Evolutionary conservation across 2,329 filamentous ascomycete species (phyloP).

Genomic region (Colletotrichum graminicola): DNA sequence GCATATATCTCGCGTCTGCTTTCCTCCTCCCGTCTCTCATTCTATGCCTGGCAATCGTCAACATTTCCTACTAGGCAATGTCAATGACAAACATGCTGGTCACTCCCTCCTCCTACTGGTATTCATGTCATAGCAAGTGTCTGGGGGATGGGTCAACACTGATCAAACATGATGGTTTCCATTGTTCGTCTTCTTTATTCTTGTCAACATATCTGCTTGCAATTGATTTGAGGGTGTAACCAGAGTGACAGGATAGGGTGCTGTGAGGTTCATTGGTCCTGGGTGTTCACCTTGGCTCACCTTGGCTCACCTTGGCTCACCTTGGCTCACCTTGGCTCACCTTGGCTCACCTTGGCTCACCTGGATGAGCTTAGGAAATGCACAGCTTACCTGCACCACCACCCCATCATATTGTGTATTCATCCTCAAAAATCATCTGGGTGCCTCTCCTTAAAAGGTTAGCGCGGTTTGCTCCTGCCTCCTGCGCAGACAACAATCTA

Average conservation of each 20-base stretch:
- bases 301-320: conserved; percentile 15
- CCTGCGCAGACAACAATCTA: conserved; percentile 13
- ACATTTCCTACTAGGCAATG: not conserved
- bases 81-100: not conserved
- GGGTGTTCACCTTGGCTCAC: conserved; percentile 4
- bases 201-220: not conserved
- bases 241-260: not conserved
- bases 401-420: conserved; percentile 1
- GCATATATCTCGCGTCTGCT: too few species aligned
- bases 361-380: not conserved
- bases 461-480: conserved; percentile 12
- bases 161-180: not conserved
- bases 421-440: not conserved
- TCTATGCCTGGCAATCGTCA: too few species aligned
- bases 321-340: conserved; percentile 18
- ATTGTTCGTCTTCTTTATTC: not conserved
- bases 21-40: too few species aligned
- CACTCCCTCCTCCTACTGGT: not conserved
- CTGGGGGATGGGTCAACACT: not conserved
- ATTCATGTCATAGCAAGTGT: conserved; percentile 7
- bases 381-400: conserved; percentile 1
- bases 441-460: conserved; percentile 11
- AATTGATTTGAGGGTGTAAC: not conserved
- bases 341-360: conserved; percentile 13
- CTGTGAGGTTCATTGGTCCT: not conserved